A percentile compares a stretch with the other conserved stretches of the same genome.
Conservation (phyloP, 2,329 filamentous ascomycete species). For the Beauveria caledonica region DNA sequence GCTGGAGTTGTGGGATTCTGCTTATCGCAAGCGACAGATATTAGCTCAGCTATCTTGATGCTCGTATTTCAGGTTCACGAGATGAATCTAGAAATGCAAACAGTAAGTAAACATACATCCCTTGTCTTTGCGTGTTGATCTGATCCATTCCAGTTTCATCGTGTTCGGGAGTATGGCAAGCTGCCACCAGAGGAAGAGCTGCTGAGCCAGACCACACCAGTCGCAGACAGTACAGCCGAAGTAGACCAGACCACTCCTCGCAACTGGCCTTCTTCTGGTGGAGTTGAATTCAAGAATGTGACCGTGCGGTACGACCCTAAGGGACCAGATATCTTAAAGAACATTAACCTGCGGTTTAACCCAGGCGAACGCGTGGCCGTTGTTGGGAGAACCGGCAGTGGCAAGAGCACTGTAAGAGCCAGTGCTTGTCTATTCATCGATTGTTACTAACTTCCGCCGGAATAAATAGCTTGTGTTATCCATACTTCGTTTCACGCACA, state of each 20-base stretch:
- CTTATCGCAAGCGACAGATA: conserved; percentile 44
- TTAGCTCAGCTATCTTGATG: conserved; percentile 42
- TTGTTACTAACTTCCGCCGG: neutral
- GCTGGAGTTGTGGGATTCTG: conserved; percentile 50
- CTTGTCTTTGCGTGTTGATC: neutral
- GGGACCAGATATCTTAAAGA: conserved; percentile 39
- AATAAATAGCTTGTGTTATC: conserved; percentile 39
- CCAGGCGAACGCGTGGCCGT: conserved; percentile 71
- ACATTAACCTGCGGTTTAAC: conserved; percentile 41
- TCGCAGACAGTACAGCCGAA: conserved; percentile 31
- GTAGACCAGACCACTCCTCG: conserved; percentile 29
- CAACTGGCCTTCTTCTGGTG: conserved; percentile 37
- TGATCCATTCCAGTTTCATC: conserved; percentile 32
- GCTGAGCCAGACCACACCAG: conserved; percentile 28
- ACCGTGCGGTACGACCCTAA: conserved; percentile 40
- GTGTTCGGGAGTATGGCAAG: conserved; percentile 40
- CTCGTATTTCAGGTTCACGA: conserved; percentile 47
- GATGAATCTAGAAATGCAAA: conserved; percentile 42
- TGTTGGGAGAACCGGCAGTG: conserved; percentile 72
- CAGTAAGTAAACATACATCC: conserved; percentile 29
- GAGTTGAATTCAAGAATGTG: conserved; percentile 43
- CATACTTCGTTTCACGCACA: conserved; percentile 45
- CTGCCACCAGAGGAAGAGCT: conserved; percentile 35
- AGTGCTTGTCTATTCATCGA: neutral
- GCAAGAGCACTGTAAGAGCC: conserved; percentile 64